Evolutionary conservation across 371 early-diverging fungal species (phyloP).

Genomic region (Haplosporangium sp.): DNA sequence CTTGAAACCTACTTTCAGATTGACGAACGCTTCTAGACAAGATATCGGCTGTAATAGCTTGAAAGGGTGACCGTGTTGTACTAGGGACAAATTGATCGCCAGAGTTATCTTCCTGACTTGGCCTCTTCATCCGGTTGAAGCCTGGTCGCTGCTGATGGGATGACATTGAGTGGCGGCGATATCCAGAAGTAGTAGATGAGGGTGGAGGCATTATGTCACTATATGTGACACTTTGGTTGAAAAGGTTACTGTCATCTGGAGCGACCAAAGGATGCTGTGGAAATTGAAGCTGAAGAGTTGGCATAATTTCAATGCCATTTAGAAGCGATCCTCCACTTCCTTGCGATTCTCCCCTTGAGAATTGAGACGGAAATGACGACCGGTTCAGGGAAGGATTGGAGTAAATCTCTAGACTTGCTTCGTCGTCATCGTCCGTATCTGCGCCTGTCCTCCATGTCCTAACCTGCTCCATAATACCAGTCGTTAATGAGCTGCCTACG

Average conservation of each 20-base stretch:
- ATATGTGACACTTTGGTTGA: conserved; percentile 11
- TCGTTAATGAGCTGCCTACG: conserved; percentile 45
- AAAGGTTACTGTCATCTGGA: conserved; percentile 12
- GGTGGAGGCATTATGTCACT: conserved; percentile 53
- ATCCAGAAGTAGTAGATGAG: conserved; percentile 35
- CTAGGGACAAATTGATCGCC: conserved; percentile 52
- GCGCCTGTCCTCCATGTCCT: conserved; percentile 51
- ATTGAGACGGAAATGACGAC: conserved; percentile 35
- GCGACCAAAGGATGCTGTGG: conserved; percentile 49
- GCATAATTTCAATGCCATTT: conserved; percentile 49
- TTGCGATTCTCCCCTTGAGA: conserved; percentile 31
- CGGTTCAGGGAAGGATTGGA: conserved; percentile 42
- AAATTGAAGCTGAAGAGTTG: conserved; percentile 48
- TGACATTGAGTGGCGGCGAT: conserved; percentile 40
- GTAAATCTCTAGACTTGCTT: conserved; percentile 48
- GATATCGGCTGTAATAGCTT: conserved; percentile 35
- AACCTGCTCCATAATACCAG: conserved; percentile 55
- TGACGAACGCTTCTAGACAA: conserved; percentile 24
- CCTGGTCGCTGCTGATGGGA: conserved; percentile 33
- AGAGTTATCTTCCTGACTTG: conserved; percentile 32
- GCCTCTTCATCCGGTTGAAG: conserved; percentile 18
- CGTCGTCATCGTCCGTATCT: conserved; percentile 51
- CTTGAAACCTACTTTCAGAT: conserved; percentile 17
- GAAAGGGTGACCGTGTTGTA: conserved; percentile 33
- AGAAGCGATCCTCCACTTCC: conserved; percentile 38